phyloP scores from a whole-genome alignment of 2,329 filamentous ascomycete genomes.

The Xylaria sp. region DNA sequence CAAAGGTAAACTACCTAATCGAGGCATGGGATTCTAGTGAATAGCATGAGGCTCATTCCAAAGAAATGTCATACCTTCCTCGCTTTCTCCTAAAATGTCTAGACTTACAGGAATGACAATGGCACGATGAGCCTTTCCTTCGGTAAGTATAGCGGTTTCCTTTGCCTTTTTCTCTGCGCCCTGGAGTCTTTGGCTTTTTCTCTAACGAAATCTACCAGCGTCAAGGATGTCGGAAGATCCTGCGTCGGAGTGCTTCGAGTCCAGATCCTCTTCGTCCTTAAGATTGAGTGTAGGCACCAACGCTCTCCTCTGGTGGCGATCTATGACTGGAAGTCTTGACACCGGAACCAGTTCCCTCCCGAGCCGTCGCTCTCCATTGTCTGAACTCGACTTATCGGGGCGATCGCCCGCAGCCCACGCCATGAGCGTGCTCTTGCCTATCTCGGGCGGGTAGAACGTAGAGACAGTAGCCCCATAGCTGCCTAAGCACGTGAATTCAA shows the following conservation, averaged over 20 bases:
- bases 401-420: not conserved
- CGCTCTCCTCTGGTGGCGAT: too few species aligned
- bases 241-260: not conserved
- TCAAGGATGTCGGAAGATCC: not conserved
- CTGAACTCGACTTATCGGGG: not conserved
- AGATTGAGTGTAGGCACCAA: not conserved
- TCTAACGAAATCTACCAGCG: not conserved
- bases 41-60: not conserved
- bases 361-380: not conserved
- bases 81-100: not conserved
- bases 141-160: not conserved
- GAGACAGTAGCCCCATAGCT: not conserved
- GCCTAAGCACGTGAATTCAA: not conserved
- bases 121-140: not conserved
- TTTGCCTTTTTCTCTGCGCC: not conserved
- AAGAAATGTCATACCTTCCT: not conserved
- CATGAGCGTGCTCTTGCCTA: conserved; percentile 3
- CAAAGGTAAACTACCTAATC: not conserved
- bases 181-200: not conserved
- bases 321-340: not conserved
- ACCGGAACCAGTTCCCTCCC: not conserved
- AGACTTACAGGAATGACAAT: not conserved
- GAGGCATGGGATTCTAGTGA: not conserved
- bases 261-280: not conserved
- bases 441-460: conserved; percentile 14